Evolutionary conservation across 1,284 basidiomycete species (phyloP).

Genomic region (Stygiomarasmius scandens): DNA sequence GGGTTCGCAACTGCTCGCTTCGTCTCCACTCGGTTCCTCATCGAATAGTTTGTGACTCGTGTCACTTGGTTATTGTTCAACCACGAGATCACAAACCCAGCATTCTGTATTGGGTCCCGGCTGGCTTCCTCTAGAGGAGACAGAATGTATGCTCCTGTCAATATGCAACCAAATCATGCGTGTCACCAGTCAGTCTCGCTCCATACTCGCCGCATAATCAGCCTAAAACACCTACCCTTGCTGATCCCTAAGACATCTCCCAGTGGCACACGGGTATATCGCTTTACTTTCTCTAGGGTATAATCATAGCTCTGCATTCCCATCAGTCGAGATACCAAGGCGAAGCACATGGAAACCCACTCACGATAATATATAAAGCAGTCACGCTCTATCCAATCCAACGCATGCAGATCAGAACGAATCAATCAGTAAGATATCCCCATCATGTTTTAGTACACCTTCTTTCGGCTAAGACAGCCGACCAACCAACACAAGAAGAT

Average conservation of each 20-base stretch:
- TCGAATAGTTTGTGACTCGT: conserved; percentile 81
- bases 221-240: conserved; percentile 58
- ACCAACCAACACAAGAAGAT: background rate
- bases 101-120: conserved; percentile 83
- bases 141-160: conserved; percentile 82
- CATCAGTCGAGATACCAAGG: conserved; percentile 13
- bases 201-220: background rate
- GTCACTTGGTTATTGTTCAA: conserved; percentile 66
- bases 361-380: conserved; percentile 52
- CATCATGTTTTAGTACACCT: conserved; percentile 17
- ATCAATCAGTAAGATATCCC: conserved; percentile 6
- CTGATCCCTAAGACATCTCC: conserved; percentile 82
- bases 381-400: conserved; percentile 37
- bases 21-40: conserved; percentile 65
- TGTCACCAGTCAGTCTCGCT: conserved; percentile 4
- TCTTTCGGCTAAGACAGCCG: conserved; percentile 3
- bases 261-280: conserved; percentile 88
- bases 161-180: conserved; percentile 3
- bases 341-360: conserved; percentile 24
- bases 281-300: conserved; percentile 86
- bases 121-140: conserved; percentile 90
- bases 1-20: background rate
- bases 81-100: conserved; percentile 83
- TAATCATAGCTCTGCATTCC: conserved; percentile 80
- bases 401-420: background rate